A percentile compares a stretch with the other conserved stretches of the same genome.
Evolutionary conservation across 2,329 filamentous ascomycete genomes (phyloP).

Genomic region (Fusarium armeniacum): DNA sequence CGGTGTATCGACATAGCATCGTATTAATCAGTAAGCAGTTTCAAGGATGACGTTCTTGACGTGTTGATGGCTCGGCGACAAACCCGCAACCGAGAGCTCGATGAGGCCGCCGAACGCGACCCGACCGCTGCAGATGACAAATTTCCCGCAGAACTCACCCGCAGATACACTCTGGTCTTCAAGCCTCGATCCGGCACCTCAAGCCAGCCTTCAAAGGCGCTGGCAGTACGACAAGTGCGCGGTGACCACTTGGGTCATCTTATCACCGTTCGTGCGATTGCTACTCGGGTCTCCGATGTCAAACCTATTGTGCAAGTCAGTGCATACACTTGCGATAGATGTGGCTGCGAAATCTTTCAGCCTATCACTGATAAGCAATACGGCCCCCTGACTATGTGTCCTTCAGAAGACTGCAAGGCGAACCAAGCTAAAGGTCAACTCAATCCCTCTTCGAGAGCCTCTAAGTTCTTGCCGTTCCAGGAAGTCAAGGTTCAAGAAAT

Average conservation of each 20-base stretch:
- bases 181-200: conserved; percentile 85
- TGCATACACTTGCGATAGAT: conserved; percentile 96
- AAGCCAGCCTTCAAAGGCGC: conserved; percentile 72
- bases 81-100: conserved; percentile 84
- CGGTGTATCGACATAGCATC: not conserved
- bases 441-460: conserved; percentile 93
- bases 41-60: conserved; percentile 97
- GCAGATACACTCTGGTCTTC: conserved; percentile 95
- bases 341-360: conserved; percentile 97
- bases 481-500: conserved; percentile 99
- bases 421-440: conserved; percentile 96
- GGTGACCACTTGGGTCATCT: conserved; percentile 93
- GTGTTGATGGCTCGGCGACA: conserved; percentile 94
- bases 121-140: conserved; percentile 77
- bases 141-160: conserved; percentile 92
- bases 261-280: conserved; percentile 94
- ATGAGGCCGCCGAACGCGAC: conserved; percentile 76
- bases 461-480: conserved; percentile 97
- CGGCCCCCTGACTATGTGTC: conserved; percentile 86
- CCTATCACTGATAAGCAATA: conserved; percentile 93
- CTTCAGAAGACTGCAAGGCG: conserved; percentile 87
- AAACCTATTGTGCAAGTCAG: conserved; percentile 98
- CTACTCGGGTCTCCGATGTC: conserved; percentile 95
- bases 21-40: conserved; percentile 64
- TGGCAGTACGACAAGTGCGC: conserved; percentile 93